A percentile compares a stretch with the other conserved stretches of the same genome.
Conservation (phyloP, 1,139 yeast species). For the Candida tunisiensis region DNA sequence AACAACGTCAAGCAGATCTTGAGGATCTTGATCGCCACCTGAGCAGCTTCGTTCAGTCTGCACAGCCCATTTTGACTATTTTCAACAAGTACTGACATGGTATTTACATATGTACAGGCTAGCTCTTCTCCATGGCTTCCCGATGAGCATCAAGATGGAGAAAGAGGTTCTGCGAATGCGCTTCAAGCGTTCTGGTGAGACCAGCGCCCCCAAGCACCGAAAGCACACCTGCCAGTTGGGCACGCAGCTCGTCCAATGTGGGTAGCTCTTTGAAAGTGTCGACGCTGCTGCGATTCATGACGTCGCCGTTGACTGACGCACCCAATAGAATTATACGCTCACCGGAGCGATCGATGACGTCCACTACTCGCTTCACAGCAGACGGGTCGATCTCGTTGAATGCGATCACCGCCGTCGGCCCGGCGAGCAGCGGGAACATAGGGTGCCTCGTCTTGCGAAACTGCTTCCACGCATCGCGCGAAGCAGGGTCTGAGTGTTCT, state of each 20-base stretch:
- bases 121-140: slow-evolving; percentile 24
- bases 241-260: slow-evolving; percentile 49
- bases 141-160: slow-evolving; percentile 53
- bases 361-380: slow-evolving; percentile 43
- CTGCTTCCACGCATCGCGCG: slow-evolving; percentile 32
- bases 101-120: slow-evolving; percentile 3
- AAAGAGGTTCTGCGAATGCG: slow-evolving; percentile 48
- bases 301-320: slow-evolving; percentile 54
- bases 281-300: slow-evolving; percentile 37
- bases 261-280: slow-evolving; percentile 59
- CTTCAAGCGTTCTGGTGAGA: slow-evolving; percentile 62
- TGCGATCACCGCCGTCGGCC: slow-evolving; percentile 76
- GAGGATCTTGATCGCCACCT: slow-evolving; percentile 13
- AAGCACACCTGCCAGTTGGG: slow-evolving; percentile 74
- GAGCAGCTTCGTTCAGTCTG: slow-evolving; percentile 10
- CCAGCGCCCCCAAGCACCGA: slow-evolving; percentile 82
- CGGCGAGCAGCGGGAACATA: slow-evolving; percentile 47
- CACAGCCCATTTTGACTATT: slow-evolving; percentile 6
- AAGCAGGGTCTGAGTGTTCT: slow-evolving; percentile 59
- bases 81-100: neutral
- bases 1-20: slow-evolving; percentile 12
- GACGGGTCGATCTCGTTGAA: slow-evolving; percentile 57
- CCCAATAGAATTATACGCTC: slow-evolving; percentile 74
- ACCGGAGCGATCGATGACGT: slow-evolving; percentile 40
- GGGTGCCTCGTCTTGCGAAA: slow-evolving; percentile 34